phyloP scores from a whole-genome alignment of 2,329 filamentous ascomycete genomes.

The Sclerotinia trifoliorum region DNA sequence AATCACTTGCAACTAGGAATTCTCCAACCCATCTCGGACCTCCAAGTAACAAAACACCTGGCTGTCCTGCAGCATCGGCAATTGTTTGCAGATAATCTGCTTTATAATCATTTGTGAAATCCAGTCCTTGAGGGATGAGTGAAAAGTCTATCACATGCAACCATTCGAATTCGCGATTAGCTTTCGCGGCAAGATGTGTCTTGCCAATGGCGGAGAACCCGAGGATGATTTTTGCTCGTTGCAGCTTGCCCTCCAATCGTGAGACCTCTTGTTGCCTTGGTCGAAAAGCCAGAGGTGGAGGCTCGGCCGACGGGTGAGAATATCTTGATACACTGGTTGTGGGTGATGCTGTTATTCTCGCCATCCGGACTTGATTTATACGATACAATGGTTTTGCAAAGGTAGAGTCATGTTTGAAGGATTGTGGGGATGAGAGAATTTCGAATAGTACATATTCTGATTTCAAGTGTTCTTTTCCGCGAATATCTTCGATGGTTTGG shows the following conservation, averaged over 20 bases:
- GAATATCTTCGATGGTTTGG: background rate
- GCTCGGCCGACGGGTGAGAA: background rate
- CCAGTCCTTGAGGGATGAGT: slow-evolving; percentile 1
- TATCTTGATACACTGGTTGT: background rate
- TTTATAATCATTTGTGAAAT: slow-evolving; percentile 9
- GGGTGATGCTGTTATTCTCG: background rate
- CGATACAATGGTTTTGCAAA: background rate
- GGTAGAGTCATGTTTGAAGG: background rate
- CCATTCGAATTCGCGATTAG: slow-evolving; percentile 21
- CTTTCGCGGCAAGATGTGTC: slow-evolving; percentile 17
- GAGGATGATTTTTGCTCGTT: slow-evolving; percentile 18
- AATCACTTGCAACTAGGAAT: slow-evolving; percentile 1
- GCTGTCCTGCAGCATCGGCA: slow-evolving; percentile 7
- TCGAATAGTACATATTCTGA: background rate
- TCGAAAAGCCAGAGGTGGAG: background rate
- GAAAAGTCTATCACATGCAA: slow-evolving; percentile 20
- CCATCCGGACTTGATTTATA: background rate
- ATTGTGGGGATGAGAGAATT: background rate
- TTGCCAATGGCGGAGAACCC: slow-evolving; percentile 16
- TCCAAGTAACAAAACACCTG: slow-evolving; percentile 14
- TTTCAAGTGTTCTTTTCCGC: background rate
- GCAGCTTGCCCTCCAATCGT: background rate
- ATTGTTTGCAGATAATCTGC: slow-evolving; percentile 7
- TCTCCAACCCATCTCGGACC: slow-evolving; percentile 20
- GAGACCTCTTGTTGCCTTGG: background rate